Evolutionary conservation across 257 asterid species (phyloP).

Genomic region (Solanum chilense): DNA sequence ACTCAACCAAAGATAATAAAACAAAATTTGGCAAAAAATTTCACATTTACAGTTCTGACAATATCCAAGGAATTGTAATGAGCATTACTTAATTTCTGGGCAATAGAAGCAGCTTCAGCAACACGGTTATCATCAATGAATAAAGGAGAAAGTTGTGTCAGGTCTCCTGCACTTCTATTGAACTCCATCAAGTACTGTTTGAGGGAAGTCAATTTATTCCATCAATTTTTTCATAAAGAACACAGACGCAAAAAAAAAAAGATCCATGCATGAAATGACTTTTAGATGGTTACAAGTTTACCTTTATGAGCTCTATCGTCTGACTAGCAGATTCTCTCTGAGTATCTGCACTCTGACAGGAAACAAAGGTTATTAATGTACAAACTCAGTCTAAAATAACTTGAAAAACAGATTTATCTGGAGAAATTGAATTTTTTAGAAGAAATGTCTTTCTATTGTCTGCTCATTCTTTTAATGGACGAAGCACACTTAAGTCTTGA

Average conservation of each 20-base stretch:
- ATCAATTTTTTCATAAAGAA: neutral
- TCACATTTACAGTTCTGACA: neutral
- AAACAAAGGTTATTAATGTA: neutral
- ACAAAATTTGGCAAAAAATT: neutral
- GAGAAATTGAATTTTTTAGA: neutral
- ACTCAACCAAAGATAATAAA: neutral
- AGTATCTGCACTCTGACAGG: slow-evolving; percentile 87
- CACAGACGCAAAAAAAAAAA: neutral
- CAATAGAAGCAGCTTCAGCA: slow-evolving; percentile 98
- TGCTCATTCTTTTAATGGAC: neutral
- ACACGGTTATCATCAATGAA: slow-evolving; percentile 98
- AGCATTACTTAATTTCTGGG: slow-evolving; percentile 89
- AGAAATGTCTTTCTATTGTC: neutral
- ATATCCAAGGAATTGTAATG: neutral
- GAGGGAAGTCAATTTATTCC: slow-evolving; percentile 2
- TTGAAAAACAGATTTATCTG: neutral
- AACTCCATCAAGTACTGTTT: slow-evolving; percentile 98
- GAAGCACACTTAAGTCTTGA: neutral
- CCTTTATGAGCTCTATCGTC: slow-evolving; percentile 98
- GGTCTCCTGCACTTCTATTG: slow-evolving; percentile 95
- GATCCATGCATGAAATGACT: neutral
- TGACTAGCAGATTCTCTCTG: slow-evolving; percentile 98
- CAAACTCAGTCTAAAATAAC: neutral
- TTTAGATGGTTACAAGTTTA: slow-evolving; percentile 3
- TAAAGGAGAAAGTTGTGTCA: slow-evolving; percentile 91